These are phyloP conservation scores for Debaryomyces coudertii DNA, from an alignment of 1,139 yeast species.

Conservation along the genomic window DNA sequence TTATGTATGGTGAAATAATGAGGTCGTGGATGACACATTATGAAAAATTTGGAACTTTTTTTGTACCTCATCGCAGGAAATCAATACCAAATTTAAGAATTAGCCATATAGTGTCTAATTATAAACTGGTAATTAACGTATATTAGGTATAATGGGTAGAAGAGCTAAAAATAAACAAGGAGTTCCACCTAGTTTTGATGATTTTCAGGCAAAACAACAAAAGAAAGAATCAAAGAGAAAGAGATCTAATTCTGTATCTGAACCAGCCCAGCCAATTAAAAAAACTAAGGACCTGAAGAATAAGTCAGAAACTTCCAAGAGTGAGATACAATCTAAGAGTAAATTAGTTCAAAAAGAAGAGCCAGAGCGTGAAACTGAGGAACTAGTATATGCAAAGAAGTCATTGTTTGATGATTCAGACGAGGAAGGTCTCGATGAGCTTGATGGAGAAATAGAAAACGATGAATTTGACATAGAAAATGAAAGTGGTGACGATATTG, in stretches of 20 bases:
- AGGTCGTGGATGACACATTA: constrained; percentile 14
- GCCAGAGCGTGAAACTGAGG: constrained; percentile 53
- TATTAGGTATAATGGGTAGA: constrained; percentile 71
- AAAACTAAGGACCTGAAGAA: constrained; percentile 24
- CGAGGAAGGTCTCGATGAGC: constrained; percentile 41
- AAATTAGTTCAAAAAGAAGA: constrained; percentile 50
- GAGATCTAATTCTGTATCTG: constrained; percentile 17
- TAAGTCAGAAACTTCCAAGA: constrained; percentile 27
- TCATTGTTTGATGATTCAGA: constrained; percentile 77
- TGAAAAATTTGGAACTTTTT: constrained; percentile 16
- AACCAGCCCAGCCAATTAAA: constrained; percentile 30
- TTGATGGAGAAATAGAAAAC: constrained; percentile 37
- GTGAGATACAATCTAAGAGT: constrained; percentile 25
- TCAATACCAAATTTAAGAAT: neutral
- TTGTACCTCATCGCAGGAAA: constrained; percentile 14
- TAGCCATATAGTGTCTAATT: constrained; percentile 1
- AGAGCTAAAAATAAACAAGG: constrained; percentile 90
- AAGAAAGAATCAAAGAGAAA: constrained; percentile 44
- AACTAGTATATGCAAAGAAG: constrained; percentile 66
- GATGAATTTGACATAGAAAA: constrained; percentile 63
- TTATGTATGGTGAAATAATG: neutral
- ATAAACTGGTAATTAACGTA: neutral
- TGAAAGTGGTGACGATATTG: constrained; percentile 54
- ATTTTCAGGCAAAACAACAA: constrained; percentile 64
- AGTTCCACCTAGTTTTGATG: constrained; percentile 84